Evolutionary conservation across 495 filamentous ascomycete species (phyloP), one percentile per base, ranked within the genome.

Genomic region (Daldinia vernicosa): DNA sequence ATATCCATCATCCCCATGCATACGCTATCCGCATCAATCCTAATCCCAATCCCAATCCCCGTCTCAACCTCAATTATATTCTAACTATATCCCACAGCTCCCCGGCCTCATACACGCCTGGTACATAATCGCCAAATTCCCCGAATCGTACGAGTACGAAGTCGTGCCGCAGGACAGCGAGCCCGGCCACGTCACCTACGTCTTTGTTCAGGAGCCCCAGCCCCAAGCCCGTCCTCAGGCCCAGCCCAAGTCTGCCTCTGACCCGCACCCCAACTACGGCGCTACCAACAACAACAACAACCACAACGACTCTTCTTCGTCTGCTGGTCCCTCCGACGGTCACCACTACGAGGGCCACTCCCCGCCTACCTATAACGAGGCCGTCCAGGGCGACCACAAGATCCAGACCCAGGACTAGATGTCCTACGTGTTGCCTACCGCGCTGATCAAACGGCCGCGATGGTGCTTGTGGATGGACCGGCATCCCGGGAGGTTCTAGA

Each of bases 41-140:
- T 3, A 14, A 47, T 3, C n/a, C 9, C 8, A 8, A 52, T 28
- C 19, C 14, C 47, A 14, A 30, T 17, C 19, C 11, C 17, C 2
- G 6, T 50, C 57, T n/a, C 9, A 9, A 35, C 12, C n/a, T 7
- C 47, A 12, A 26, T n/a, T n/a, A n/a, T n/a, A n/a, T 22, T 53
- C 47, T 43, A 69, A 74, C 66, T 11, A 58, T 11, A 58, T 52
- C 32, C 47, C n/a, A 3, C 43, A 87, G 84, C 70, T 99, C 69
- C 95, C 95, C 22, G 95, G 95, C 59, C 89, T 98, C 26, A 80
- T 99, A 6, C 95, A 99, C 81, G 87, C 95, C 76, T 98, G 94
- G 94, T 99, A 98, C 88, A 97, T 99, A 81, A 97, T 99, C 84
- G 83, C 90, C 76, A 90, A 91, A 77, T 93, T 91, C 79, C 96